Evolutionary conservation across 1,139 yeast species (phyloP), one percentile per base, ranked within the genome.

Genomic region (Pichia cactophila): DNA sequence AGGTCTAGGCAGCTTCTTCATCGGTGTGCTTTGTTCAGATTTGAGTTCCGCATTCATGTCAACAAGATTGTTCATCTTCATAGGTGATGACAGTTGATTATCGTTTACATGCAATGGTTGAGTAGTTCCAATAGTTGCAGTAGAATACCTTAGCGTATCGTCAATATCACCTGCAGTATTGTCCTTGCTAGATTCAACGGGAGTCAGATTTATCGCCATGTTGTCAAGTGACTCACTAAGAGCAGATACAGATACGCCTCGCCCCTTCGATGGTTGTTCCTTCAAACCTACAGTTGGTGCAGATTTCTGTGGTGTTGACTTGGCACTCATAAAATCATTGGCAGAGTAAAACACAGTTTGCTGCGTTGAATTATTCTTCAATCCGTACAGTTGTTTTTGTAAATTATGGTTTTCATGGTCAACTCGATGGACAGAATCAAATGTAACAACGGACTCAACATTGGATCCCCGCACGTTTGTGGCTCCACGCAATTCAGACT

Each of bases 281-380:
- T 26, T 33, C 17, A 12, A 4, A 16, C 17, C 33, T 2, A 20
- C 23, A 35, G 23, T 14, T 12, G 33, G 5, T 14, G 5, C 29
- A 5, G 38, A 23, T 10, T 45, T 40, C 16, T 31, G 35, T 31
- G 35, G 35, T 31, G 35, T 31, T 12, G 35, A 31, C 12, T 31
- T 31, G n/a, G 35, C 35, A 14, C 35, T 31, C 35, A 31, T 31
- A 11, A 54, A 47, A 26, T 54, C 56, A 14, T 44, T 43, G 16
- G 56, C 56, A 4, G 56, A 52, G 29, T 52, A 54, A 43, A 50
- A 54, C 1, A 50, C 45, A 3, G 55, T 52, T 16, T 50, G 49
- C 20, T 51, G 54, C 14, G 55, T 52, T 14, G 56, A 51, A 28
- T 49, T 51, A 23, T 50, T 54, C 26, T 43, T 52, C 29, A 49